phyloP scores from a whole-genome alignment of 352 stramenopile species.

The Pythium myriotylum region DNA sequence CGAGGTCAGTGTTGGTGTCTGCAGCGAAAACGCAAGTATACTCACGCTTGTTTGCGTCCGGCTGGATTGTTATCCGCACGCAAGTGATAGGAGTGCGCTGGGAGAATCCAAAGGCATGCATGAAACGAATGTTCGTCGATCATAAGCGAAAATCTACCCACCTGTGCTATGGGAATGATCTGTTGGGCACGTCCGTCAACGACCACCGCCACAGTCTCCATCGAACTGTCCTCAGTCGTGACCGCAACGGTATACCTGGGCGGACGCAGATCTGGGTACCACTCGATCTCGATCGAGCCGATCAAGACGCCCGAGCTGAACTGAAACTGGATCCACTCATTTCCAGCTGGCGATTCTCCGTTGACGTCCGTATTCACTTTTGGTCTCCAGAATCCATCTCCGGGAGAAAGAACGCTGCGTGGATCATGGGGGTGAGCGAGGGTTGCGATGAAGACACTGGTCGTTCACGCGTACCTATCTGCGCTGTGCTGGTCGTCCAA shows the following conservation, averaged over 20 bases:
- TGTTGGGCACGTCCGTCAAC: conserved; percentile 19
- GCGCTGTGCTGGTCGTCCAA: conserved; percentile 59
- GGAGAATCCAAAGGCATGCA: not conserved
- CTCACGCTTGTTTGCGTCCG: conserved; percentile 9
- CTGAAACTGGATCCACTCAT: conserved; percentile 30
- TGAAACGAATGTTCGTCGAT: not conserved
- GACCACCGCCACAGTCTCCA: conserved; percentile 29
- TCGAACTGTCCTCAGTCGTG: conserved; percentile 17
- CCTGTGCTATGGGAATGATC: conserved; percentile 25
- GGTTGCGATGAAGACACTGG: not conserved
- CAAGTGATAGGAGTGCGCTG: conserved; percentile 16
- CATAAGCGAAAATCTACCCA: conserved; percentile 3
- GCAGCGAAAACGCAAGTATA: not conserved
- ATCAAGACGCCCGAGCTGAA: conserved; percentile 26
- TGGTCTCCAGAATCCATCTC: conserved; percentile 15
- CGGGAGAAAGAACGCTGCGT: conserved; percentile 6
- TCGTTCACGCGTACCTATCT: conserved; percentile 36
- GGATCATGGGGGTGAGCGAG: not conserved
- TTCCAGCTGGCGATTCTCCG: not conserved
- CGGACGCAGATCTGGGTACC: conserved; percentile 19
- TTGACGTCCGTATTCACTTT: not conserved
- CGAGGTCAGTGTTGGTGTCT: not conserved
- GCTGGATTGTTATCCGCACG: conserved; percentile 15
- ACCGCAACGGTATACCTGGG: conserved; percentile 19
- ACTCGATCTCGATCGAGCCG: conserved; percentile 19